These are phyloP conservation scores for Moricandia moricandioides DNA, from an alignment of 345 rosid species.

Conservation along the genomic window DNA sequence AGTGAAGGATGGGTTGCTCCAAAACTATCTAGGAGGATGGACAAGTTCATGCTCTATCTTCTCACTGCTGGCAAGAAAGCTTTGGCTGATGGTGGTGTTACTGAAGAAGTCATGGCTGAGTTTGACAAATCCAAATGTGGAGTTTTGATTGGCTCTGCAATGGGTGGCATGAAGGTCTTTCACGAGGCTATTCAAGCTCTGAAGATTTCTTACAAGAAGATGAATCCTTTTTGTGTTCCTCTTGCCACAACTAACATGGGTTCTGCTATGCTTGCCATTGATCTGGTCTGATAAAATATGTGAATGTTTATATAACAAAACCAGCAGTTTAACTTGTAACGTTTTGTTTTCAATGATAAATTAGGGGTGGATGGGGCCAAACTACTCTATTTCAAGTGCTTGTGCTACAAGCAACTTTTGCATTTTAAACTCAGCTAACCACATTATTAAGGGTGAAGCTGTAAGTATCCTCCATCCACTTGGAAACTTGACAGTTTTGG, in stretches of 20 bases:
- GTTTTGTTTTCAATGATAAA: conserved; percentile 10
- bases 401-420: conserved; percentile 97
- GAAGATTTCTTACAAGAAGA: conserved; percentile 78
- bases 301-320: conserved; percentile 8
- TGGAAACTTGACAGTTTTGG: conserved; percentile 18
- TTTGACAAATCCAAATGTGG: conserved; percentile 83
- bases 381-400: conserved; percentile 93
- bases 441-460: conserved; percentile 92
- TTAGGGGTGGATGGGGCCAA: conserved; percentile 99
- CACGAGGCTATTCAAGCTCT: conserved; percentile 87
- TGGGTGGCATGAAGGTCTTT: conserved; percentile 98
- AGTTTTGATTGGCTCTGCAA: conserved; percentile 86
- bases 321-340: neutral
- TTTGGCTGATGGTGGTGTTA: conserved; percentile 78
- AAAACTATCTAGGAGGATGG: conserved; percentile 88
- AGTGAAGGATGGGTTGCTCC: conserved; percentile 90
- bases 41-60: conserved; percentile 91
- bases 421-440: conserved; percentile 88
- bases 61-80: conserved; percentile 97
- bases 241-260: conserved; percentile 99
- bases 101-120: conserved; percentile 72
- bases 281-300: conserved; percentile 64
- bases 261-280: conserved; percentile 98
- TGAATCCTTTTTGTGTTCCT: conserved; percentile 96
- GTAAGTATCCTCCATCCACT: conserved; percentile 51